These are phyloP conservation scores for Ceratocystis smalleyi DNA, from an alignment of 2,329 filamentous ascomycete species.

Conservation along the genomic window DNA sequence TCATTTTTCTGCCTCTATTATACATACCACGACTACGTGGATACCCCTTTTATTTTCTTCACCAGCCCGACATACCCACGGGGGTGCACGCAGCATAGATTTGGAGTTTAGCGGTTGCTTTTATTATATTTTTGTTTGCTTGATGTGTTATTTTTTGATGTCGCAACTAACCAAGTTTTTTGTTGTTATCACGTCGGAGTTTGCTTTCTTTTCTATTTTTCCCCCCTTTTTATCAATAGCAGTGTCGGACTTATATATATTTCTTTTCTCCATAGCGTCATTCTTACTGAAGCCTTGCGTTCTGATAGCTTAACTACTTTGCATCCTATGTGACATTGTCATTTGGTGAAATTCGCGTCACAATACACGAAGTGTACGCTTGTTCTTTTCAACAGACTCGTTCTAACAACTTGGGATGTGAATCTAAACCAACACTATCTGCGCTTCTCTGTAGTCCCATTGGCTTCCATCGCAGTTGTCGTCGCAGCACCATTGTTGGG, in stretches of 20 bases:
- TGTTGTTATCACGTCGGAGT: background rate
- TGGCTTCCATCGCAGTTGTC: slow-evolving; percentile 20
- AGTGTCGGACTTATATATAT: background rate
- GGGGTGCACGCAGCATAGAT: slow-evolving; percentile 8
- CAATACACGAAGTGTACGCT: background rate
- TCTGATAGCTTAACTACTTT: background rate
- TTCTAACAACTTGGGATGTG: background rate
- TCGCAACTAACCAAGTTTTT: too few species aligned
- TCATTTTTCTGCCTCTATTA: background rate
- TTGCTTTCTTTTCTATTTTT: background rate
- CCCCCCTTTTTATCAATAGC: background rate
- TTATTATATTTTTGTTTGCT: background rate
- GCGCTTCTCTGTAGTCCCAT: slow-evolving; percentile 1
- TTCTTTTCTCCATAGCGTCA: background rate
- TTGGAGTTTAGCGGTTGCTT: slow-evolving; percentile 8
- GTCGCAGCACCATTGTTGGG: slow-evolving; percentile 20
- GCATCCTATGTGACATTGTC: too few species aligned
- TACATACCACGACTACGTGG: background rate
- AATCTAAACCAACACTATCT: background rate
- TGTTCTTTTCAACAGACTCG: background rate
- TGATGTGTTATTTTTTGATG: too few species aligned
- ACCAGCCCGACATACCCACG: background rate
- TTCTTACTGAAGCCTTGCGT: background rate
- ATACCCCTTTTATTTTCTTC: background rate
- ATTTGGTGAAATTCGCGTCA: too few species aligned